Conservation (phyloP, 371 early-diverging fungal genomes). For the Thermomucor indicae-seudaticae region DNA sequence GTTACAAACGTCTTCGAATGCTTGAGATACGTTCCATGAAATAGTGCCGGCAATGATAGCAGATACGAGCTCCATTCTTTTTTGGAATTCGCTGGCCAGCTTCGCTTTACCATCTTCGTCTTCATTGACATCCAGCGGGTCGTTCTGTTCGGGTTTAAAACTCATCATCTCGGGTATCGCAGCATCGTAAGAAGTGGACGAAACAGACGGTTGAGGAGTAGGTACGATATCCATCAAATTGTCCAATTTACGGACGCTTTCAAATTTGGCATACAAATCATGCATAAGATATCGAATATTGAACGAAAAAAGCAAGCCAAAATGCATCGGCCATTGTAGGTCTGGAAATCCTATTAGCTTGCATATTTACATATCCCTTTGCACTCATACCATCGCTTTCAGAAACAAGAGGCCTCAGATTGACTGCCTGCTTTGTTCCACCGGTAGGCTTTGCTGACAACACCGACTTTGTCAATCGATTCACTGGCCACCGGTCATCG, state of each 20-base stretch:
- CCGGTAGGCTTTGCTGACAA: conserved; percentile 13
- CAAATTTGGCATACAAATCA: conserved; percentile 23
- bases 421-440: conserved; percentile 24
- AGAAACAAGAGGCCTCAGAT: conserved; percentile 22
- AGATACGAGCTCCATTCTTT: conserved; percentile 26
- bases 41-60: conserved; percentile 44
- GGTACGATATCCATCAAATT: conserved; percentile 6
- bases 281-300: conserved; percentile 41
- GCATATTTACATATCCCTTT: conserved; percentile 1
- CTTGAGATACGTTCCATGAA: conserved; percentile 52
- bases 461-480: too few species aligned
- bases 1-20: conserved; percentile 32
- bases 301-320: conserved; percentile 36
- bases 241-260: neutral
- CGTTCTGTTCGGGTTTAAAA: conserved; percentile 27
- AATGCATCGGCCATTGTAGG: neutral
- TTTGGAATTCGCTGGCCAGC: conserved; percentile 3
- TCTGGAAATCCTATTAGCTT: neutral
- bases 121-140: conserved; percentile 26
- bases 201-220: conserved; percentile 27
- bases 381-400: conserved; percentile 18
- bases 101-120: conserved; percentile 15
- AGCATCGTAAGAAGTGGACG: conserved; percentile 28
- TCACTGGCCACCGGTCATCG: conserved; percentile 53
- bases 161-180: conserved; percentile 28